phyloP scores from a whole-genome alignment of 1,284 basidiomycete species.

The Vanrija sp. region DNA sequence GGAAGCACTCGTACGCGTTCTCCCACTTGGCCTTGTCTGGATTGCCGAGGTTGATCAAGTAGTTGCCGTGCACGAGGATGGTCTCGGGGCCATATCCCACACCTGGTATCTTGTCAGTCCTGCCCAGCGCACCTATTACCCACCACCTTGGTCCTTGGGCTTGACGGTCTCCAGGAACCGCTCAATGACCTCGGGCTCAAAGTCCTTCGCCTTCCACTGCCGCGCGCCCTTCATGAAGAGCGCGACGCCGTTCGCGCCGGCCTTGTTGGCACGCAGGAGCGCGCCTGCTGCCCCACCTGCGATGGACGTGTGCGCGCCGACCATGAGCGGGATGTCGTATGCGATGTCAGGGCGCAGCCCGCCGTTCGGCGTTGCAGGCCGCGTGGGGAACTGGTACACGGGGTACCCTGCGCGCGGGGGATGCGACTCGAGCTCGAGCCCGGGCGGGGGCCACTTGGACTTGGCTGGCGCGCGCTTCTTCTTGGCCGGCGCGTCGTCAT shows the following conservation, averaged over 20 bases:
- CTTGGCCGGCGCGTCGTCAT: constrained; percentile 5
- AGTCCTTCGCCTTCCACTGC: constrained; percentile 66
- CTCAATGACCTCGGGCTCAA: constrained; percentile 55
- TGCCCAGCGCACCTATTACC: constrained; percentile 4
- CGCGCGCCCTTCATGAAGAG: constrained; percentile 79
- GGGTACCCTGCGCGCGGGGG: constrained; percentile 39
- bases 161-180: constrained; percentile 58
- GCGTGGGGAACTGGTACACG: constrained; percentile 18
- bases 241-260: constrained; percentile 75
- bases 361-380: not conserved
- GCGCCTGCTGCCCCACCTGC: constrained; percentile 74
- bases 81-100: constrained; percentile 60
- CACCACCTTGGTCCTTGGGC: constrained; percentile 44
- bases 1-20: constrained; percentile 73
- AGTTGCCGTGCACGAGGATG: constrained; percentile 77
- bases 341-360: not conserved
- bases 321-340: constrained; percentile 25
- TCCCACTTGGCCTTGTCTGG: constrained; percentile 70
- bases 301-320: constrained; percentile 78
- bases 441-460: constrained; percentile 35
- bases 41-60: constrained; percentile 79
- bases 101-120: constrained; percentile 18
- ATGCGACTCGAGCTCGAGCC: constrained; percentile 37
- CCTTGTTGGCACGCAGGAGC: constrained; percentile 64
- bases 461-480: constrained; percentile 15